Percentiles rank a stretch among this genome's conserved stretches.
Evolutionary conservation across 148 eudicot genomes (phyloP).

Genomic region (Cornus controversa): DNA sequence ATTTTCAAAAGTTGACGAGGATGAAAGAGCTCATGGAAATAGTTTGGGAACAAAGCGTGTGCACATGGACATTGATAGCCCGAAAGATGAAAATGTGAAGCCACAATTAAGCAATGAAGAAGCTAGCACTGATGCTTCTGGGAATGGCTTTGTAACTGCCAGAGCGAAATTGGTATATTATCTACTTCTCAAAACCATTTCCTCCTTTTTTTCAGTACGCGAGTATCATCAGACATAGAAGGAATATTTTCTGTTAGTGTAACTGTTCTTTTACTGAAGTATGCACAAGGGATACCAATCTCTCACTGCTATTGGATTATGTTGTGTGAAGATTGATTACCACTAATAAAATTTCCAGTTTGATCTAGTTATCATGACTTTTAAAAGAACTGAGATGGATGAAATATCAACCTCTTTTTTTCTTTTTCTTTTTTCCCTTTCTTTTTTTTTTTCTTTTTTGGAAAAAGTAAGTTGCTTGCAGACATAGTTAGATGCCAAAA

Average conservation of each 20-base stretch:
- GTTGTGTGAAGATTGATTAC: background rate
- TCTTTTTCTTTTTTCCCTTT: background rate
- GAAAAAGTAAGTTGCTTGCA: background rate
- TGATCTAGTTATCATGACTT: background rate
- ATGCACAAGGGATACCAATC: background rate
- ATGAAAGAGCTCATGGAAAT: constrained; percentile 44
- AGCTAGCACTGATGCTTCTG: constrained; percentile 44
- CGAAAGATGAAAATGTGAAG: constrained; percentile 51
- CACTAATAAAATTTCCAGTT: background rate
- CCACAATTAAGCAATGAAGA: constrained; percentile 69
- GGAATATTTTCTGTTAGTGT: background rate
- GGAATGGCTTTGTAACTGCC: constrained; percentile 88
- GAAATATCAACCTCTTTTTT: background rate
- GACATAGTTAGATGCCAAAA: background rate
- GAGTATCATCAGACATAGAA: background rate
- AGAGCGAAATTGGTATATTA: constrained; percentile 80
- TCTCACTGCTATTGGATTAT: background rate
- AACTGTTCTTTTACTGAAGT: background rate
- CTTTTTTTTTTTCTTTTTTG: background rate
- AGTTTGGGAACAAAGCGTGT: constrained; percentile 55
- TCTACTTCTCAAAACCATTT: background rate
- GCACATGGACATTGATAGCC: constrained; percentile 56
- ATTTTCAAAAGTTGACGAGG: constrained; percentile 46
- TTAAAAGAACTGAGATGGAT: background rate
- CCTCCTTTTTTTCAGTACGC: background rate